Evolutionary conservation across 2,329 filamentous ascomycete genomes (phyloP), one percentile per base, ranked within the genome.

Genomic region (Teratosphaeria gauchensis): DNA sequence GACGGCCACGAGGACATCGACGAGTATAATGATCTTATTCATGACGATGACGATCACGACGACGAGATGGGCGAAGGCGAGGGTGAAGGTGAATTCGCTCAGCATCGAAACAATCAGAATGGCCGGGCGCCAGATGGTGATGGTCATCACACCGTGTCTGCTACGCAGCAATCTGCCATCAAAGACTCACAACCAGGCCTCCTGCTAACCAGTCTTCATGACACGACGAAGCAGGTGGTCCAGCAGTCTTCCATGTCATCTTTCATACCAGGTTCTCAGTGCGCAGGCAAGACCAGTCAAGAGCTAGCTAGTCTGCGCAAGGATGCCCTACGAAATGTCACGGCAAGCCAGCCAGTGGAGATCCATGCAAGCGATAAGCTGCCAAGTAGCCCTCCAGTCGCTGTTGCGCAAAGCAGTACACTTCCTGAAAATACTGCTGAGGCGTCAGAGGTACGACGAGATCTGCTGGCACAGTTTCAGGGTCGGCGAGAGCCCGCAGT

Each of bases 131-230:
- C 54, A 7, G 60, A 58, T 33, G 56, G 59, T 35, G 30, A n/a
- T 21, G 14, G 19, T 3, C 53, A 60, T 21, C 35, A 42, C n/a
- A 32, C 51, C 4, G 55, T 57, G 16, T 30, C 46, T 9, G 57
- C 51, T 56, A 73, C 69, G 53, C 74, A 75, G 53, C 69, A 65
- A 11, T 71, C 75, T 24, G 73, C 76, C 8, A 69, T 79, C 19
- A 75, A 76, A 58, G 74, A 79, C 58, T 80, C 77, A 16, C 77
- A 79, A 57, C 75, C 75, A 11, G 68, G 72, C 9, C 62, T 12
- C 42, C 5, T 32, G 32, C 54, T 19, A 52, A 24, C 56, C 24
- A 53, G 21, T 38, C 21, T 35, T 28, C 28, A 9, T 21, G 32
- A 53, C 16, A 30, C 19, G 6, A 12, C 30, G 24, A 46, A 51